Conservation (phyloP, 768 basidiomycete genomes). For the Podaxis pistillaris region DNA sequence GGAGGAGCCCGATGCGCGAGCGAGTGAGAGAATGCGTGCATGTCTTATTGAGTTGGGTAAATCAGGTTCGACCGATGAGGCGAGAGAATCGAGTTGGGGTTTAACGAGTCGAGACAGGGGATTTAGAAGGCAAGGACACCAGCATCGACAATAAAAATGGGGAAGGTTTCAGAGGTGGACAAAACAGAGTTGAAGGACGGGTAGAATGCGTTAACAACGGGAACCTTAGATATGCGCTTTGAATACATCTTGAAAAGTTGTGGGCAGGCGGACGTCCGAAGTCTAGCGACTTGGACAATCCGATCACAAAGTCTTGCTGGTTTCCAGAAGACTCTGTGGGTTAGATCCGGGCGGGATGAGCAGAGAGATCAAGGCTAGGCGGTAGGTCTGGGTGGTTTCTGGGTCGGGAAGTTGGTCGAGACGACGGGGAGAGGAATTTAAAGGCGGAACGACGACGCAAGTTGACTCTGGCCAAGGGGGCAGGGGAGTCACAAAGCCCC, state of each 20-base stretch:
- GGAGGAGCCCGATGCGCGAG: conserved; percentile 73
- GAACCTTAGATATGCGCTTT: conserved; percentile 12
- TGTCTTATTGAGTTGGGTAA: conserved; percentile 31
- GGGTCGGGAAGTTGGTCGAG: conserved; percentile 9
- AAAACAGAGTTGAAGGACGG: conserved; percentile 12
- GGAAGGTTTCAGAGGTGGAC: conserved; percentile 17
- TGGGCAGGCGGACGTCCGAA: conserved; percentile 36
- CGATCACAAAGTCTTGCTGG: conserved; percentile 38
- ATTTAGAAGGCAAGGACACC: conserved; percentile 33
- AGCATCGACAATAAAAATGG: conserved; percentile 32
- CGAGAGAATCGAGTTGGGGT: conserved; percentile 25
- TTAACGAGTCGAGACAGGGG: conserved; percentile 20
- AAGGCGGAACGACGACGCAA: not conserved
- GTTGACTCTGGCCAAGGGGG: conserved; percentile 8
- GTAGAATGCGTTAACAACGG: conserved; percentile 24
- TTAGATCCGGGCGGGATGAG: conserved; percentile 5
- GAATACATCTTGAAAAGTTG: conserved; percentile 40
- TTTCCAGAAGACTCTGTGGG: conserved; percentile 25
- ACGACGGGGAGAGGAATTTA: conserved; percentile 7
- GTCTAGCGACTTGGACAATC: conserved; percentile 43
- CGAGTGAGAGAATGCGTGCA: conserved; percentile 45
- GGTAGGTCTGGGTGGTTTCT: not conserved
- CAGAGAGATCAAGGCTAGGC: not conserved
- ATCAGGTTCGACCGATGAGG: conserved; percentile 23
- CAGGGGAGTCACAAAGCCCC: conserved; percentile 13